A percentile compares a stretch with the other conserved stretches of the same genome.
Conservation (phyloP, 352 stramenopile genomes). For the Phytophthora pseudosyringae region DNA sequence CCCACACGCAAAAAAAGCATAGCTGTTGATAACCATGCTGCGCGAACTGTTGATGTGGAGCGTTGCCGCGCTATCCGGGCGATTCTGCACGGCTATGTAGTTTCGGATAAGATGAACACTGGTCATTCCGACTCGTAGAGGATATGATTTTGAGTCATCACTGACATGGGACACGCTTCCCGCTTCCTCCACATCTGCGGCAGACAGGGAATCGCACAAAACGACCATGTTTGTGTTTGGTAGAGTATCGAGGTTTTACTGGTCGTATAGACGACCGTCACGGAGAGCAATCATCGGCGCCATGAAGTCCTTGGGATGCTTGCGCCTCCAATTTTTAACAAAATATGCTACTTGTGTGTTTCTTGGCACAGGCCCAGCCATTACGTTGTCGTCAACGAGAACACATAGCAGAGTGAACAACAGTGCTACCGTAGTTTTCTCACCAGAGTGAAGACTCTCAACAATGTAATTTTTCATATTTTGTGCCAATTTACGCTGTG, state of each 20-base stretch:
- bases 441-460: background rate
- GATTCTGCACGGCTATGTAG: background rate
- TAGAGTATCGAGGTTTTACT: background rate
- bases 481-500: background rate
- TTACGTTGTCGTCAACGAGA: background rate
- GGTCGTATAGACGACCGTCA: conserved; percentile 2
- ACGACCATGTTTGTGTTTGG: background rate
- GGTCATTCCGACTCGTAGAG: background rate
- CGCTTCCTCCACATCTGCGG: background rate
- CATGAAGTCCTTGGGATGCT: conserved; percentile 2
- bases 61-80: background rate
- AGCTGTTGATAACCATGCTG: conserved; percentile 7
- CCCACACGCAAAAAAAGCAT: conserved; percentile 9
- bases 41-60: conserved; percentile 5
- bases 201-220: conserved; percentile 2
- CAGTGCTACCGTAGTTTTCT: background rate
- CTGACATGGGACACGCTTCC: background rate
- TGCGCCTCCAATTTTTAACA: conserved; percentile 15
- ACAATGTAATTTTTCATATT: conserved; percentile 12
- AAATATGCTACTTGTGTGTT: background rate
- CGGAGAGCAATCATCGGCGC: conserved; percentile 1
- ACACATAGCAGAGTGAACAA: background rate
- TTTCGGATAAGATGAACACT: background rate
- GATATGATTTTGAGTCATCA: background rate
- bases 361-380: background rate